A percentile compares a stretch with the other conserved stretches of the same genome.
Evolutionary conservation across 108 stramenopile species (phyloP).

Genomic region (Nitzschia sp.): DNA sequence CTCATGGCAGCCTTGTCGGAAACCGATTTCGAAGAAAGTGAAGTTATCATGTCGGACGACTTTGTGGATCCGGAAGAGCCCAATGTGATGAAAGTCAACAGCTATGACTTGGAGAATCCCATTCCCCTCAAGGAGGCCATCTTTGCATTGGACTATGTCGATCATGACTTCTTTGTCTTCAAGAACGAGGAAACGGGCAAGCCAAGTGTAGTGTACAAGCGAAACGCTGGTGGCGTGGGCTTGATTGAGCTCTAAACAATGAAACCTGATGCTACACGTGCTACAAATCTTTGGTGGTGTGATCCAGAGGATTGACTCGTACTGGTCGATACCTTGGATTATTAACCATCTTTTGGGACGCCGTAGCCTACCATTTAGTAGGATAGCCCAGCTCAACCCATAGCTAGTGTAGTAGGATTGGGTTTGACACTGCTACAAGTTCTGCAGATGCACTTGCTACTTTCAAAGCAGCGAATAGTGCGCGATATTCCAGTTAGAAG

Average conservation of each 20-base stretch:
- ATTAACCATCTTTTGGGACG: too few relatives aligned
- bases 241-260: conserved; percentile 74
- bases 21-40: conserved; percentile 34
- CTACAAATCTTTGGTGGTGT: too few relatives aligned
- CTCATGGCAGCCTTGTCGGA: conserved; percentile 70
- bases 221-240: conserved; percentile 89
- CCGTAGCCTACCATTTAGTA: too few relatives aligned
- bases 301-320: too few relatives aligned
- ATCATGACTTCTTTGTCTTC: conserved; percentile 94
- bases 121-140: conserved; percentile 86
- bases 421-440: too few relatives aligned
- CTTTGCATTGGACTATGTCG: conserved; percentile 89
- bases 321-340: too few relatives aligned
- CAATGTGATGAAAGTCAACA: conserved; percentile 73
- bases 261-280: too few relatives aligned
- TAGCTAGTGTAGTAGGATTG: too few relatives aligned
- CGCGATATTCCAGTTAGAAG: too few relatives aligned
- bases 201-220: conserved; percentile 88
- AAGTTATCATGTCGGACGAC: conserved; percentile 39
- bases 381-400: too few relatives aligned
- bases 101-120: conserved; percentile 77
- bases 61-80: conserved; percentile 76
- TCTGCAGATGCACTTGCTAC: too few relatives aligned
- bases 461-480: too few relatives aligned
- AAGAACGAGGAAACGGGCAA: conserved; percentile 78